Percentiles rank a stretch among this genome's conserved stretches.
Conservation (phyloP, 495 filamentous ascomycete species). For the Hypoxylon trugodes region DNA sequence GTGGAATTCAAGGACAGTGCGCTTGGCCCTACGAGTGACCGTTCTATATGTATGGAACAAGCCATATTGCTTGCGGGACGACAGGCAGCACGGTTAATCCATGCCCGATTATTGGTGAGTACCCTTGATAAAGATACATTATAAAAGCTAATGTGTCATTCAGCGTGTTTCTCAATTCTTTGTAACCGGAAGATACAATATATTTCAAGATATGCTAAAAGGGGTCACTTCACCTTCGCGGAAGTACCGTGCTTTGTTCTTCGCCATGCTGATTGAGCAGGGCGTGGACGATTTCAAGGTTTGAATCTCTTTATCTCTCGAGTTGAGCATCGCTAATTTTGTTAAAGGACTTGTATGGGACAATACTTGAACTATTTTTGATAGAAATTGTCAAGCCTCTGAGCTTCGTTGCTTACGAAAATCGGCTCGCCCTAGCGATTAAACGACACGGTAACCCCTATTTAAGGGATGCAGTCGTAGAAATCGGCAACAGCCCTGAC, state of each 20-base stretch:
- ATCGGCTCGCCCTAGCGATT: slow-evolving; percentile 50
- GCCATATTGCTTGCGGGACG: slow-evolving; percentile 48
- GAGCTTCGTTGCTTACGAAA: slow-evolving; percentile 50
- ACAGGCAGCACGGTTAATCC: slow-evolving; percentile 51
- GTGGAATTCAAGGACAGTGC: slow-evolving; percentile 27
- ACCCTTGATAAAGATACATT: background rate
- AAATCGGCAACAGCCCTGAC: slow-evolving; percentile 41
- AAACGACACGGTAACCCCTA: slow-evolving; percentile 46
- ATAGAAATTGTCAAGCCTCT: slow-evolving; percentile 51
- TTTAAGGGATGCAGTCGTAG: slow-evolving; percentile 43
- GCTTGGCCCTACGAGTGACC: slow-evolving; percentile 38
- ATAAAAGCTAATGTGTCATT: slow-evolving; percentile 24
- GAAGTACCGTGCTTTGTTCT: slow-evolving; percentile 51
- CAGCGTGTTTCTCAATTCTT: slow-evolving; percentile 52
- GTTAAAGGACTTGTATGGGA: slow-evolving; percentile 44
- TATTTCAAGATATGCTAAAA: slow-evolving; percentile 49
- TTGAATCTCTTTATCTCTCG: background rate
- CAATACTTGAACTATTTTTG: slow-evolving; percentile 49
- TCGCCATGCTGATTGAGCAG: slow-evolving; percentile 49
- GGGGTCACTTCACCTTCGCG: slow-evolving; percentile 40
- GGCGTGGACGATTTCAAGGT: slow-evolving; percentile 50
- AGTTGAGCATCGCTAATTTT: slow-evolving; percentile 14
- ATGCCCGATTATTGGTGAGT: slow-evolving; percentile 49
- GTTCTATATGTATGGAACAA: slow-evolving; percentile 49
- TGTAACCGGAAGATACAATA: slow-evolving; percentile 45